Base-by-base conservation (phyloP, 352 stramenopile genomes). In the Globisporangium polare region DNA sequence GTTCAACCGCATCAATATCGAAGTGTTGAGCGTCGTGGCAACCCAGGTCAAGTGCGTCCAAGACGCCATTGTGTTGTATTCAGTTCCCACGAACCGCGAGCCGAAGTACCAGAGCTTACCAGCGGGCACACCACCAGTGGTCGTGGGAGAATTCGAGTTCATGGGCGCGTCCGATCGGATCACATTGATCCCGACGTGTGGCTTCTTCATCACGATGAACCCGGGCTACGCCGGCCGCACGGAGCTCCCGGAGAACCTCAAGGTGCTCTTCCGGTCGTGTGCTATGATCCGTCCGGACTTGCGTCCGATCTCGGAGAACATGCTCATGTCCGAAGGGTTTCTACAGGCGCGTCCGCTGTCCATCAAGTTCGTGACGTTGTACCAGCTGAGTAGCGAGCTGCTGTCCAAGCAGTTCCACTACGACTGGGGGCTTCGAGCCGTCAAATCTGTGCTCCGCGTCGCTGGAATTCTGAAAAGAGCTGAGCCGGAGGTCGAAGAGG, bases 171-270 rank as follows among this genome's bases (percentile, higher is more conserved):
- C 86, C 0, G 87, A 96, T 53, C 78, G 83, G 7, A 94, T 94
- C 65, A 93, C 83, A 5, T 60, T 95, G 29, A 94, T 95, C 41
- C 86, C 86, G 12, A 96, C 85, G 1, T 95, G 86, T 50, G 91
- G 91, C 5, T 97, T 98, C 71, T 98, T 97, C 69, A 98, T 98
- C 62, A 98, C 93, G 9, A 98, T 98, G 93, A 98, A 98, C 72
- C 93, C 92, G 9, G 93, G 93, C 7, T 98, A 98, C 56, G 89
- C 90, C 12, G 93, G 84, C 12, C 83, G 86, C 4, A 94, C 83
- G 0, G 85, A 97, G 55, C 75, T 97, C 5, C 88, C 88, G 6
- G 88, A 95, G 53, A 97, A 97, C 53, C 63, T 97, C 1, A 97
- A 97, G 60, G 88, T 95, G 62, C 73, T 97, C n/a, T 96, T 96